Percentiles rank a stretch among this genome's conserved stretches.
These are phyloP conservation scores for Cladosporium sp. DNA, from an alignment of 2,329 filamentous ascomycete genomes.

Conservation along the genomic window DNA sequence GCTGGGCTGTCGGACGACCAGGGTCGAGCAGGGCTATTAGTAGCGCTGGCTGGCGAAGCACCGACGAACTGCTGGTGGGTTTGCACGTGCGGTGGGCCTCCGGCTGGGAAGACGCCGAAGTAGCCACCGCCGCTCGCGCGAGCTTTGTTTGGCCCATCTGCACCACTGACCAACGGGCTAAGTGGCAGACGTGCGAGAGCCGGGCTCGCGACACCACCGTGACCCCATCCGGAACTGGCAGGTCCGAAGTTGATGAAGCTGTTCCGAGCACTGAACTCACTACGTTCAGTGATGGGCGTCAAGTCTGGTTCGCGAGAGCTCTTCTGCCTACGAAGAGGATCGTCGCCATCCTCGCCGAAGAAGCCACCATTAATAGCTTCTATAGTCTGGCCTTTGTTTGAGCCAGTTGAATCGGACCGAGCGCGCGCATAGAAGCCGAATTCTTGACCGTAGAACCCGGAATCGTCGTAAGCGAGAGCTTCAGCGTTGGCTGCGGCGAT, in stretches of 20 bases:
- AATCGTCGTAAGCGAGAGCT: slow-evolving; percentile 85
- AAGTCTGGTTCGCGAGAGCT: slow-evolving; percentile 86
- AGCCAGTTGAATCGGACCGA: slow-evolving; percentile 42
- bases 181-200: slow-evolving; percentile 65
- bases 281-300: slow-evolving; percentile 93
- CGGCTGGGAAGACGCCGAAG: slow-evolving; percentile 12
- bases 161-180: slow-evolving; percentile 26
- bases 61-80: slow-evolving; percentile 4
- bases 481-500: slow-evolving; percentile 95
- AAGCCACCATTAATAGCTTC: slow-evolving; percentile 81
- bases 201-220: slow-evolving; percentile 56
- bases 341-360: slow-evolving; percentile 74
- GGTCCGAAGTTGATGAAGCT: slow-evolving; percentile 63
- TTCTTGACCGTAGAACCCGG: slow-evolving; percentile 93
- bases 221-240: slow-evolving; percentile 58
- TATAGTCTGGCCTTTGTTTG: slow-evolving; percentile 37
- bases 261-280: slow-evolving; percentile 94
- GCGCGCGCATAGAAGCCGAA: slow-evolving; percentile 86
- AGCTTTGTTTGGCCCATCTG: background rate
- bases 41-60: slow-evolving; percentile 13
- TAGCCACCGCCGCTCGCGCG: slow-evolving; percentile 11
- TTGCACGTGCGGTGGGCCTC: background rate
- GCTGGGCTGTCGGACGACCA: slow-evolving; percentile 12
- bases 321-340: slow-evolving; percentile 65
- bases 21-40: slow-evolving; percentile 13